These are phyloP conservation scores for Aureobasidium pullulans DNA, from an alignment of 2,329 filamentous ascomycete species.

Conservation along the genomic window DNA sequence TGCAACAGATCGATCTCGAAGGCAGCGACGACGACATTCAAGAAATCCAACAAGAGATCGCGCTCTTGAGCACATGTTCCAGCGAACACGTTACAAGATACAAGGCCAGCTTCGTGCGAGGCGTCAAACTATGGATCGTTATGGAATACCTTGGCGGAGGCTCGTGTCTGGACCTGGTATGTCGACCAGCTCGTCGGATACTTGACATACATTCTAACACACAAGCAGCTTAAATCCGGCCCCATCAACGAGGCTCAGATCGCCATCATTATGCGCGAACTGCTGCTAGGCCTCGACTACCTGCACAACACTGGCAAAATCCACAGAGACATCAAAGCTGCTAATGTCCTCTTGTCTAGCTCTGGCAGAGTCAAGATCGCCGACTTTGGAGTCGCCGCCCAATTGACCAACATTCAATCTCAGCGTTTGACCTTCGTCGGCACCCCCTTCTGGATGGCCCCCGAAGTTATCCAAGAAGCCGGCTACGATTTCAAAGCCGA, in stretches of 20 bases:
- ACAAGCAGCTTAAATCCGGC: constrained; percentile 71
- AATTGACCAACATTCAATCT: constrained; percentile 95
- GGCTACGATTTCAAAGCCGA: constrained; percentile 83
- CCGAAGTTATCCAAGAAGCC: constrained; percentile 85
- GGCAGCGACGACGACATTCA: constrained; percentile 97
- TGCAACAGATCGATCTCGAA: constrained; percentile 83
- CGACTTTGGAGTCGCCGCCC: constrained; percentile 94
- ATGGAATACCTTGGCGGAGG: constrained; percentile 97
- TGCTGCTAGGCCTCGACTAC: constrained; percentile 85
- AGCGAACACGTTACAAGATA: constrained; percentile 94
- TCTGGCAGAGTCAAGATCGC: constrained; percentile 88
- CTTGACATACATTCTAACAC: constrained; percentile 21
- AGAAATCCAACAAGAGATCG: constrained; percentile 96
- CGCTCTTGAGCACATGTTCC: constrained; percentile 87
- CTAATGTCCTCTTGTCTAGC: constrained; percentile 89
- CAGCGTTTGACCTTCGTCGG: constrained; percentile 96
- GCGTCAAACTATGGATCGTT: constrained; percentile 97
- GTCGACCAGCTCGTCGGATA: constrained; percentile 20
- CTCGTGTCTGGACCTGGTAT: constrained; percentile 86
- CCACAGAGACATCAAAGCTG: constrained; percentile 93
- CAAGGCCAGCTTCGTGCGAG: constrained; percentile 90
- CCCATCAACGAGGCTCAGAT: constrained; percentile 85
- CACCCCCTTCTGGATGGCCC: constrained; percentile 96
- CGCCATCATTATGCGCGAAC: constrained; percentile 86
- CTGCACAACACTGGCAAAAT: constrained; percentile 92